A percentile compares a stretch with the other conserved stretches of the same genome.
Evolutionary conservation across 1,284 basidiomycete genomes (phyloP).

Genomic region (Trichosporon inkin): DNA sequence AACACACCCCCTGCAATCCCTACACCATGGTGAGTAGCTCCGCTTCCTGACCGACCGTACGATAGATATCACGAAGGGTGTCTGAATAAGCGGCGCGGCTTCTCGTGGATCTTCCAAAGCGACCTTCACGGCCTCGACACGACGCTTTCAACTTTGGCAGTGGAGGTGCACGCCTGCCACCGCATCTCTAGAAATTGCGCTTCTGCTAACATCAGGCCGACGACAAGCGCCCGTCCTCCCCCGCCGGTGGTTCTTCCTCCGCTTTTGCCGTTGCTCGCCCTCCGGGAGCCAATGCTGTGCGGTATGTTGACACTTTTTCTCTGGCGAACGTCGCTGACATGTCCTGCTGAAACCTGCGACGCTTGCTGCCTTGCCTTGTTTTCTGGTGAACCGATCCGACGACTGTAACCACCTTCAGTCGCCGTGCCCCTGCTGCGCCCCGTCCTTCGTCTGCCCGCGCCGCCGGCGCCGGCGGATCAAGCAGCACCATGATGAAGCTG

Average conservation of each 20-base stretch:
- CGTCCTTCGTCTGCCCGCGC: slow-evolving; percentile 85
- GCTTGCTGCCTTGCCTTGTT: neutral
- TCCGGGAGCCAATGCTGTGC: slow-evolving; percentile 47
- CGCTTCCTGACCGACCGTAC: too few relatives aligned
- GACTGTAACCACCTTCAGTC: slow-evolving; percentile 56
- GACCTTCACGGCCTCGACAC: too few relatives aligned
- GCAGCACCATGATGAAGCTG: slow-evolving; percentile 95
- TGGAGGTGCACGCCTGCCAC: neutral
- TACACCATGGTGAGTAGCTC: slow-evolving; percentile 10
- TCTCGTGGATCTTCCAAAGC: too few relatives aligned
- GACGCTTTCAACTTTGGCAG: neutral
- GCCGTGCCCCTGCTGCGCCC: slow-evolving; percentile 69
- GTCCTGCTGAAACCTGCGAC: neutral
- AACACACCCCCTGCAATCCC: neutral
- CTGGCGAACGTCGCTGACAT: neutral
- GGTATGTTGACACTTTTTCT: slow-evolving; percentile 28
- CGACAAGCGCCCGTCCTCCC: slow-evolving; percentile 42
- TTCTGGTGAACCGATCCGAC: neutral
- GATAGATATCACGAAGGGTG: too few relatives aligned
- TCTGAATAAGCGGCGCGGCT: too few relatives aligned
- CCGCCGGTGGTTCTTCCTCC: slow-evolving; percentile 34
- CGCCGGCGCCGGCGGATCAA: slow-evolving; percentile 92
- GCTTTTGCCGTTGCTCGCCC: slow-evolving; percentile 45
- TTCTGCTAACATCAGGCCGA: slow-evolving; percentile 33
- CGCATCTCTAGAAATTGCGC: neutral